A percentile compares a stretch with the other conserved stretches of the same genome.
These are phyloP conservation scores for Claviceps sorghi DNA, from an alignment of 2,329 filamentous ascomycete species.

Conservation along the genomic window DNA sequence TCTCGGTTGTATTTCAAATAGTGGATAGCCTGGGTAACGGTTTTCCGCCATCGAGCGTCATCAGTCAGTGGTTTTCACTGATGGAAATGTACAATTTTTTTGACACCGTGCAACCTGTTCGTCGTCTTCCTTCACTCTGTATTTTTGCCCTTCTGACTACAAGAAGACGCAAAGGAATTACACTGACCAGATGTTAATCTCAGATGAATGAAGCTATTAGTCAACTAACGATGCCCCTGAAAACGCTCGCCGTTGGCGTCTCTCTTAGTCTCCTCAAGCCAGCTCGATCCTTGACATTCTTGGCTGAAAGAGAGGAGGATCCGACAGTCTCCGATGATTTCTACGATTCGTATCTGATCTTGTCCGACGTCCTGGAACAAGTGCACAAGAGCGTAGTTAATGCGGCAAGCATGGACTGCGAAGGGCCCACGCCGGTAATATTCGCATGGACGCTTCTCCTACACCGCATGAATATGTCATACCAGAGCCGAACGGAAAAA, in stretches of 20 bases:
- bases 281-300: constrained; percentile 33
- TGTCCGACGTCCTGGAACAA: constrained; percentile 52
- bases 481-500: constrained; percentile 45
- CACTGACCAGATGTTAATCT: background rate
- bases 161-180: background rate
- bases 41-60: constrained; percentile 42
- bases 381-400: constrained; percentile 58
- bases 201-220: constrained; percentile 26
- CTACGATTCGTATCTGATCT: constrained; percentile 49
- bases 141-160: background rate
- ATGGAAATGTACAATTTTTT: constrained; percentile 58
- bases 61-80: constrained; percentile 61
- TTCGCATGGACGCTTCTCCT: constrained; percentile 73
- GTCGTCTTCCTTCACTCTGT: constrained; percentile 4
- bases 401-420: constrained; percentile 40
- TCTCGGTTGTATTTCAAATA: constrained; percentile 62
- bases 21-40: constrained; percentile 41
- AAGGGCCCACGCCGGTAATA: constrained; percentile 55
- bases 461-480: constrained; percentile 51
- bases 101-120: constrained; percentile 36
- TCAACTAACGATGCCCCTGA: constrained; percentile 47
- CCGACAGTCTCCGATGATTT: constrained; percentile 19
- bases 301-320: constrained; percentile 25
- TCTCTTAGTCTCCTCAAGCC: constrained; percentile 61
- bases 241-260: constrained; percentile 53